Evolutionary conservation across 768 basidiomycete genomes (phyloP).

Genomic region (Trichaptum fuscoviolaceum): DNA sequence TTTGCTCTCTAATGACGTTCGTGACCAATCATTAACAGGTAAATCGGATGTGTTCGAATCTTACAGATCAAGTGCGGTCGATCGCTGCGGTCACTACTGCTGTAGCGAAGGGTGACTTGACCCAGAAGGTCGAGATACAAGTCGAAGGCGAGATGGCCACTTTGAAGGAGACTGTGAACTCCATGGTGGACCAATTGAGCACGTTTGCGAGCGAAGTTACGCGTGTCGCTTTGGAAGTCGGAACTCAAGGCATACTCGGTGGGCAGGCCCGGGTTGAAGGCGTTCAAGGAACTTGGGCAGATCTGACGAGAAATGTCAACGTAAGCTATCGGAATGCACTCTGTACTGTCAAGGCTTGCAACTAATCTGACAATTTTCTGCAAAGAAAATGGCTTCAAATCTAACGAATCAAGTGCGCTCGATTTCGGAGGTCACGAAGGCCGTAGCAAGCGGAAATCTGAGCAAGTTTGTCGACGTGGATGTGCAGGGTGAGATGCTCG

Average conservation of each 20-base stretch:
- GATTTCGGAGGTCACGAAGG: slow-evolving; percentile 81
- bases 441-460: slow-evolving; percentile 78
- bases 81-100: slow-evolving; percentile 85
- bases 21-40: slow-evolving; percentile 37
- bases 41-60: slow-evolving; percentile 74
- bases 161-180: slow-evolving; percentile 79
- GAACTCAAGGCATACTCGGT: slow-evolving; percentile 85
- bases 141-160: slow-evolving; percentile 86
- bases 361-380: not conserved
- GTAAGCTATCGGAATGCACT: slow-evolving; percentile 34
- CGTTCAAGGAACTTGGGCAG: slow-evolving; percentile 91
- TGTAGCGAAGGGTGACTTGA: slow-evolving; percentile 86
- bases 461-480: slow-evolving; percentile 84
- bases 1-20: not conserved
- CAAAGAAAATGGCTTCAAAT: slow-evolving; percentile 82
- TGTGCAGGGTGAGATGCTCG: slow-evolving; percentile 92
- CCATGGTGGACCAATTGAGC: slow-evolving; percentile 90
- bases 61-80: slow-evolving; percentile 77
- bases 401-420: slow-evolving; percentile 84
- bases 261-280: slow-evolving; percentile 88
- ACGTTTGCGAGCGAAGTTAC: slow-evolving; percentile 83
- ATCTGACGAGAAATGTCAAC: slow-evolving; percentile 87
- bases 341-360: not conserved
- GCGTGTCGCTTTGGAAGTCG: slow-evolving; percentile 82
- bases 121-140: slow-evolving; percentile 88